Conservation (phyloP, 192 early-diverging fungal species). For the Pilaira anomala region DNA sequence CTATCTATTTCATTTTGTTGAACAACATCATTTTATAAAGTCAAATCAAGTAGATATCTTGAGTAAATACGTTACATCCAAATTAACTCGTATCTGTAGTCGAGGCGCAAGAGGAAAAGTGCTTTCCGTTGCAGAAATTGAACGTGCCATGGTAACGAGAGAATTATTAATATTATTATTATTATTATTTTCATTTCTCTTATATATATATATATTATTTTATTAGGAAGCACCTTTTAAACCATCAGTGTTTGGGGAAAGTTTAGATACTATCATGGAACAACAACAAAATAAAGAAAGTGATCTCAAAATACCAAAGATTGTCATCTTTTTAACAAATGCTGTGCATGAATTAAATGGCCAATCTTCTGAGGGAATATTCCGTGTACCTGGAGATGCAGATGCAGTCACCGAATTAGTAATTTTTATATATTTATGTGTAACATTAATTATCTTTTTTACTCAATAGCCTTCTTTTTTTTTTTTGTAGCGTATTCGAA, state of each 20-base stretch:
- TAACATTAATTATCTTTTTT: background rate
- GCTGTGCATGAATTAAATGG: conserved; percentile 77
- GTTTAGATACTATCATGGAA: conserved; percentile 81
- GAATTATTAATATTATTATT: too few relatives aligned
- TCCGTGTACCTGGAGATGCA: conserved; percentile 92
- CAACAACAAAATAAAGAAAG: conserved; percentile 46
- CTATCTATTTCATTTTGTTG: conserved; percentile 78
- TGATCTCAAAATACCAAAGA: conserved; percentile 63
- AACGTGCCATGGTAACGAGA: conserved; percentile 48
- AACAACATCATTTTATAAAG: conserved; percentile 52
- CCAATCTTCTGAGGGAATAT: conserved; percentile 85
- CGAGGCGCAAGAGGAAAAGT: conserved; percentile 82
- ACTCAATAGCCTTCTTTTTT: conserved; percentile 9
- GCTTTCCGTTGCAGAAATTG: conserved; percentile 66
- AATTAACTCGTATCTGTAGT: conserved; percentile 65
- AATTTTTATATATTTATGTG: conserved; percentile 36
- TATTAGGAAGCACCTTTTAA: conserved; percentile 75
- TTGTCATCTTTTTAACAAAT: conserved; percentile 78
- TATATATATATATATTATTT: background rate
- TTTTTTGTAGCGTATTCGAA: conserved; percentile 58
- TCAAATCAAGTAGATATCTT: conserved; percentile 49
- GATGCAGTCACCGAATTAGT: conserved; percentile 76
- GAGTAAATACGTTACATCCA: conserved; percentile 44
- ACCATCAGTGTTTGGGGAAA: conserved; percentile 87
- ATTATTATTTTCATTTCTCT: too few relatives aligned